Conservation (phyloP, 352 stramenopile species). For the Blastocystis hominis region DNA sequence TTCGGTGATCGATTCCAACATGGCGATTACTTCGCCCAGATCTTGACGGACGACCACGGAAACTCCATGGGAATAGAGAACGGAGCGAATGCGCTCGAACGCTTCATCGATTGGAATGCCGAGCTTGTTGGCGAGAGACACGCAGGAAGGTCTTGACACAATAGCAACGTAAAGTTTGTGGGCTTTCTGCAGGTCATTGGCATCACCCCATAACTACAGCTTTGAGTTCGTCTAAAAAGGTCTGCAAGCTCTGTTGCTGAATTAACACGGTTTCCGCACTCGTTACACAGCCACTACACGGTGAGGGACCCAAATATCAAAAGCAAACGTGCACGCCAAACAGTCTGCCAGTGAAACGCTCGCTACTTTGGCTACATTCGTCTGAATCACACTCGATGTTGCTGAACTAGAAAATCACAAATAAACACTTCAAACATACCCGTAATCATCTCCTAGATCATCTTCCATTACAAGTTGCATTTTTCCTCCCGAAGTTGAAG, state of each 20-base stretch:
- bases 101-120: not conserved
- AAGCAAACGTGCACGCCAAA: slow-evolving; percentile 25
- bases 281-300: slow-evolving; percentile 38
- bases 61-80: slow-evolving; percentile 19
- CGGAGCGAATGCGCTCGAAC: not conserved
- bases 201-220: not conserved
- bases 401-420: not conserved
- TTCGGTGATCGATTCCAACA: slow-evolving; percentile 18
- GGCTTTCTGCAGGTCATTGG: not conserved
- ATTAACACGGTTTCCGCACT: slow-evolving; percentile 45
- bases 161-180: slow-evolving; percentile 1
- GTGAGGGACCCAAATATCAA: not conserved
- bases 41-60: slow-evolving; percentile 32
- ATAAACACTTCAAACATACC: not conserved
- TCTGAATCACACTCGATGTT: slow-evolving; percentile 3
- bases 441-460: not conserved
- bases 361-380: slow-evolving; percentile 1
- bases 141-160: slow-evolving; percentile 27
- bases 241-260: slow-evolving; percentile 34
- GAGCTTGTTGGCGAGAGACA: not conserved
- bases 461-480: slow-evolving; percentile 47
- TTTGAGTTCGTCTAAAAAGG: slow-evolving; percentile 27
- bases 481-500: not conserved
- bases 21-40: not conserved
- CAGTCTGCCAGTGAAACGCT: slow-evolving; percentile 31